Percentiles rank a stretch among this genome's conserved stretches.
Conservation (phyloP, 148 eudicot genomes). For the Rhododendron henanense region DNA sequence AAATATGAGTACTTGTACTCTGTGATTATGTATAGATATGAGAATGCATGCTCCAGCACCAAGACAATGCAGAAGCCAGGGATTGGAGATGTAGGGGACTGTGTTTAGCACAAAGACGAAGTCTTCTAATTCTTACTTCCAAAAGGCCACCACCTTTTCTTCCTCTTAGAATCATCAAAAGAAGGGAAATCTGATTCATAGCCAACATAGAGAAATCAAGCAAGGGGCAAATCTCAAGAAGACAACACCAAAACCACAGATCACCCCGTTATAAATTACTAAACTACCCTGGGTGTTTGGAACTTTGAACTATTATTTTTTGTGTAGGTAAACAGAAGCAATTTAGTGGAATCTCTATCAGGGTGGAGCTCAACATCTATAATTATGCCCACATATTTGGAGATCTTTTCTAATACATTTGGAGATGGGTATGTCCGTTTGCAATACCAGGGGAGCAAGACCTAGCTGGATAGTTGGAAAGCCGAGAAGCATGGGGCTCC, state of each 20-base stretch:
- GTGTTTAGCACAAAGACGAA: background rate
- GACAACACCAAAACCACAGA: background rate
- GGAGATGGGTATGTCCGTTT: background rate
- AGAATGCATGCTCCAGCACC: slow-evolving; percentile 3
- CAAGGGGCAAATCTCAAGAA: background rate
- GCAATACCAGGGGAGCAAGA: background rate
- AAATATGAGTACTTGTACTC: background rate
- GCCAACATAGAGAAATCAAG: slow-evolving; percentile 12
- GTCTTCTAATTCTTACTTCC: slow-evolving; percentile 38
- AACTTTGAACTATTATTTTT: background rate
- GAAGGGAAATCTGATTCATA: slow-evolving; percentile 52
- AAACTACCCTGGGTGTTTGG: background rate
- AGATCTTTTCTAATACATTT: background rate
- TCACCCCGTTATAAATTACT: background rate
- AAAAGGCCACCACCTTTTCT: slow-evolving; percentile 79
- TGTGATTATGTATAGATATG: background rate
- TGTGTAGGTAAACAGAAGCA: background rate
- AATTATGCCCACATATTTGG: background rate
- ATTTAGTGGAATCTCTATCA: background rate
- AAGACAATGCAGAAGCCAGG: slow-evolving; percentile 6
- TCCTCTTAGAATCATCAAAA: slow-evolving; percentile 60
- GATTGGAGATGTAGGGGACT: background rate
- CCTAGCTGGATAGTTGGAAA: background rate
- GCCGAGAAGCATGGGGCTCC: background rate
- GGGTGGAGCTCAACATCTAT: background rate